Evolutionary conservation across 257 asterid species (phyloP), one percentile per base, ranked within the genome.

Genomic region (Knoxia roxburghii): DNA sequence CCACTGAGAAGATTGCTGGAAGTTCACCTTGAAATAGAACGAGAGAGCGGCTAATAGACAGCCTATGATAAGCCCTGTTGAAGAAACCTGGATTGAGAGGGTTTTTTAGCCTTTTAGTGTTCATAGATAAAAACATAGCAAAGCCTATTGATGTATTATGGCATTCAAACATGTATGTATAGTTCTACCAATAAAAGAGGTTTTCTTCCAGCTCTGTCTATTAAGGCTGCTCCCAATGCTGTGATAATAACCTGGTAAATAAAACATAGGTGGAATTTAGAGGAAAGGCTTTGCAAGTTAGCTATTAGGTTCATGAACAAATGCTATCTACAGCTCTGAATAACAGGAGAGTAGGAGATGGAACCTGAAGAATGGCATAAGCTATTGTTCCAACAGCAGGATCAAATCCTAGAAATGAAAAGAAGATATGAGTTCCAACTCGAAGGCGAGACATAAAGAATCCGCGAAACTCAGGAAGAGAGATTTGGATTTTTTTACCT

Each of bases 331-430:
- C 15, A 20, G 50, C 24, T 23, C 45, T 62, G 41, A 23, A 43
- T 53, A 32, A 27, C 75, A 67, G 26, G 41, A 45, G 72, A 65
- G 61, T 40, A 39, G 46, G 75, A 45, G 61, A 49, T 62, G 68
- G 14, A 65, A 91, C 97, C 96, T 86, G 99, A 63, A 90, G 78
- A 76, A 93, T 81, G 13, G 97, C 95, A 13, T 90, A 93, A 52
- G 26, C 78, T 66, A 88, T 82, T 17, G 97, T 93, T 79, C 99
- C 99, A 57, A 93, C 45, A 23, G 87, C 85, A 11, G 92, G 81
- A 75, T 96, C 95, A 72, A 90, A 86, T 64, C 99, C 97, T 89
- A 85, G 51, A 68, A 37, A 46, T 65, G 8, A 53, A 43, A 66
- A 24, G 57, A 24, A 37, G 15, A 41, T 9, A 23, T 21, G n/a